These are phyloP conservation scores for Psophocarpus tetragonolobus DNA, from an alignment of 306 rosid species.

Conservation along the genomic window DNA sequence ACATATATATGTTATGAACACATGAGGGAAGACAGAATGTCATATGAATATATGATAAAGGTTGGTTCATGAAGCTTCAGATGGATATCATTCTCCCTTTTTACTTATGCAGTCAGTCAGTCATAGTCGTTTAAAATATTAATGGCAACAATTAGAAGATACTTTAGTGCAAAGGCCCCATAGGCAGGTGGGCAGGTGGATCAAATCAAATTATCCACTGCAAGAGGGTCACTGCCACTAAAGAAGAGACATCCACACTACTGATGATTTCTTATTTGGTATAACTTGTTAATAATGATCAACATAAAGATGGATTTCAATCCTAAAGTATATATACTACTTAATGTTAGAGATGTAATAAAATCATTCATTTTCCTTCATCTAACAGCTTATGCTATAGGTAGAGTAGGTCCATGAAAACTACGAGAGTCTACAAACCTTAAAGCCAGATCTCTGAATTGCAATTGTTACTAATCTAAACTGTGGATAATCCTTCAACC, in stretches of 20 bases:
- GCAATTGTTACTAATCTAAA: constrained; percentile 80
- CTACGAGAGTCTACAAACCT: constrained; percentile 55
- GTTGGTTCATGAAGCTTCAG: not conserved
- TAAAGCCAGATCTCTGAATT: constrained; percentile 77
- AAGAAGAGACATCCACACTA: constrained; percentile 17
- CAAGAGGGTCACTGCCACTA: not conserved
- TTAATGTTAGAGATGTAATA: constrained; percentile 15
- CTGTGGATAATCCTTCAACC: constrained; percentile 91
- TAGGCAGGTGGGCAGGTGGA: not conserved
- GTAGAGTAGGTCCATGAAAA: not conserved
- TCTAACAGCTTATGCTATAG: not conserved
- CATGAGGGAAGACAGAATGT: not conserved
- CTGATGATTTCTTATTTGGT: not conserved
- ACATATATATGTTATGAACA: not conserved
- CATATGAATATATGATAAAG: not conserved
- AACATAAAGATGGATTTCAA: not conserved
- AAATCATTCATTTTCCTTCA: constrained; percentile 13
- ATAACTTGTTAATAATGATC: not conserved
- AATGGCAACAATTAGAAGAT: not conserved
- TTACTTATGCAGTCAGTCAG: not conserved
- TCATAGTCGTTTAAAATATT: not conserved
- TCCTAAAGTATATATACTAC: not conserved
- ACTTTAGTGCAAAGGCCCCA: not conserved
- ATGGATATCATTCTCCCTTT: not conserved
- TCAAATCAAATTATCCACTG: not conserved